A percentile compares a stretch with the other conserved stretches of the same genome.
Conservation (phyloP, 768 basidiomycete species). For the Collybia sp. region DNA sequence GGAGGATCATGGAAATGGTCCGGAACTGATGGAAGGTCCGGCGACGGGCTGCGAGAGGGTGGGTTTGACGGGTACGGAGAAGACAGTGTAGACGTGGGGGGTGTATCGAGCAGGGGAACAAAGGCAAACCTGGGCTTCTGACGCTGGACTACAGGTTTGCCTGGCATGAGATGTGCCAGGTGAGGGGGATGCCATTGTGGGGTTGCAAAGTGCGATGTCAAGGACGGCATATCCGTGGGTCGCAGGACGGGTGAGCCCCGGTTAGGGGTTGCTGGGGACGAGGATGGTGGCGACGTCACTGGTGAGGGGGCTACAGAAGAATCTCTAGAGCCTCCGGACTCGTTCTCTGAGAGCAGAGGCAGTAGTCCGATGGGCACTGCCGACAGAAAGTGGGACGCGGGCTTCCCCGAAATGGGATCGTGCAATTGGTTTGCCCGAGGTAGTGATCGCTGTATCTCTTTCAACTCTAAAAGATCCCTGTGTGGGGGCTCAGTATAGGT, state of each 20-base stretch:
- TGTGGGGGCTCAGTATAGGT: constrained; percentile 8
- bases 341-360: constrained; percentile 40
- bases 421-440: constrained; percentile 51
- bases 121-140: constrained; percentile 27
- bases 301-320: constrained; percentile 2
- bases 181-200: constrained; percentile 17
- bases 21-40: constrained; percentile 17
- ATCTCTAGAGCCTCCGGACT: constrained; percentile 4
- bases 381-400: constrained; percentile 35
- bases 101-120: constrained; percentile 32
- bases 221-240: constrained; percentile 8
- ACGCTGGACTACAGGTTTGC: constrained; percentile 12
- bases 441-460: constrained; percentile 61
- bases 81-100: constrained; percentile 12
- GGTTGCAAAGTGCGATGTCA: constrained; percentile 6
- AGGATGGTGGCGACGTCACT: constrained; percentile 4
- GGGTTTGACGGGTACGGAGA: constrained; percentile 13
- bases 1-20: constrained; percentile 27
- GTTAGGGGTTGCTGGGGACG: constrained; percentile 8
- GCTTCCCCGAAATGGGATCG: constrained; percentile 36
- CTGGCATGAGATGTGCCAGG: constrained; percentile 26
- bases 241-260: constrained; percentile 3
- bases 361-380: constrained; percentile 62
- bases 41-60: constrained; percentile 13
- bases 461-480: constrained; percentile 65